Base-by-base conservation (phyloP, 805 yeast species). In the Grigorovia transvaalensis region DNA sequence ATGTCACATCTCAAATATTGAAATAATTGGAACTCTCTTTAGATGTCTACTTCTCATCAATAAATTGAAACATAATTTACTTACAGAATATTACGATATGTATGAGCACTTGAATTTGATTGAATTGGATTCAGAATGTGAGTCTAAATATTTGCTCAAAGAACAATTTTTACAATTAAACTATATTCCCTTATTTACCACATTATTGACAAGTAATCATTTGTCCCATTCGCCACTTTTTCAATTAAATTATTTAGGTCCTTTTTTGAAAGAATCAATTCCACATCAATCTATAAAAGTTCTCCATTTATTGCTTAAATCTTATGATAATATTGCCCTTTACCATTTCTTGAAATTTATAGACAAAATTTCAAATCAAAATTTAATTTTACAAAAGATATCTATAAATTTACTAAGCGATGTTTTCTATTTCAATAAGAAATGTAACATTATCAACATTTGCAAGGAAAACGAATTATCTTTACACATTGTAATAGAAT, bases 241-340 rank as follows among this genome's bases (percentile, higher is more conserved):
- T 38, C n/a, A 38, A 15, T 12, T 46, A 9, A 38, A 48, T 8
- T 18, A 43, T 33, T 9, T 35, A 1, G 18, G 23, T 38, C 12
- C 17, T 29, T 23, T n/a, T 19, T 20, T 29, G 15, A 48, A 30
- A 9, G 35, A 44, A 27, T 20, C 30, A 23, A 48, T 48, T 13
- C 20, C 45, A 19, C 45, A 55, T 60, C 56, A 58, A 53, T 57
- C 62, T 46, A 56, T 58, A 27, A 53, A 57, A 20, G 49, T 59
- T 12, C 59, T 71, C 57, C 74, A 73, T 23, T 57, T 70, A 51
- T 51, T 74, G 3, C 58, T 74, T 23, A 52, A 64, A 5, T 50
- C 68, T 0, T 70, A 73, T 57, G 73, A 73, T 13, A 61, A 71
- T 44, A 58, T 71, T 38, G 66, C 71, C 1, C 51, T 71, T 15